Percentiles rank a stretch among this genome's conserved stretches.
phyloP scores from a whole-genome alignment of 148 eudicot genomes.

The Rhododendron ovatum region DNA sequence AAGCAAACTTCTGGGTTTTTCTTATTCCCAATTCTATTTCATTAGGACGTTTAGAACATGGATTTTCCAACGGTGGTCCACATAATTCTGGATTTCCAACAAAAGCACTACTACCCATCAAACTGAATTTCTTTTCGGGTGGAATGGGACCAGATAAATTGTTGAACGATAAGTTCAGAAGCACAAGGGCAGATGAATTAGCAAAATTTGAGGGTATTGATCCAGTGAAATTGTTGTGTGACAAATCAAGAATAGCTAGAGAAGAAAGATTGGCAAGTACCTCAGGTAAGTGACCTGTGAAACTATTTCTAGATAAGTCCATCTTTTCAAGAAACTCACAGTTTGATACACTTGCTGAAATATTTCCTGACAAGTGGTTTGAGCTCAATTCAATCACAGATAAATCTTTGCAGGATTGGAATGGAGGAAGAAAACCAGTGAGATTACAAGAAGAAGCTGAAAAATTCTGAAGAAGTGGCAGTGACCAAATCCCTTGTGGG shows the following conservation, averaged over 20 bases:
- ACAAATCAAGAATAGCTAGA: conserved; percentile 49
- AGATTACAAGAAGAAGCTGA: conserved; percentile 76
- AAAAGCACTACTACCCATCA: conserved; percentile 81
- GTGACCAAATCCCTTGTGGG: conserved; percentile 62
- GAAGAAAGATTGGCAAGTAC: conserved; percentile 34
- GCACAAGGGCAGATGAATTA: conserved; percentile 37
- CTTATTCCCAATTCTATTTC: conserved; percentile 39
- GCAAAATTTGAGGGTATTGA: conserved; percentile 48
- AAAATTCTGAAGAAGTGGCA: conserved; percentile 68
- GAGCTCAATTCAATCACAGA: conserved; percentile 59
- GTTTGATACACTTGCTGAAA: conserved; percentile 55
- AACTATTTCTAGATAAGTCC: conserved; percentile 32
- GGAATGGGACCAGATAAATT: conserved; percentile 78
- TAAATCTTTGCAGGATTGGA: conserved; percentile 54
- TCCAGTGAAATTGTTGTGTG: conserved; percentile 57
- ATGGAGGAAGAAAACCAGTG: conserved; percentile 64
- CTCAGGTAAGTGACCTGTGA: conserved; percentile 41
- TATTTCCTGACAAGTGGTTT: conserved; percentile 49
- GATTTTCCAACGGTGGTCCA: conserved; percentile 54
- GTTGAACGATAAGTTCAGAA: conserved; percentile 75
- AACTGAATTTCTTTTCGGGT: conserved; percentile 38
- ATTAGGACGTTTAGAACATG: conserved; percentile 42
- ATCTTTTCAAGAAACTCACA: conserved; percentile 43
- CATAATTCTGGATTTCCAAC: conserved; percentile 77
- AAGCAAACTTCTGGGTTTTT: conserved; percentile 54